Evolutionary conservation across 345 rosid genomes (phyloP).

Genomic region (Syzygium jambos): DNA sequence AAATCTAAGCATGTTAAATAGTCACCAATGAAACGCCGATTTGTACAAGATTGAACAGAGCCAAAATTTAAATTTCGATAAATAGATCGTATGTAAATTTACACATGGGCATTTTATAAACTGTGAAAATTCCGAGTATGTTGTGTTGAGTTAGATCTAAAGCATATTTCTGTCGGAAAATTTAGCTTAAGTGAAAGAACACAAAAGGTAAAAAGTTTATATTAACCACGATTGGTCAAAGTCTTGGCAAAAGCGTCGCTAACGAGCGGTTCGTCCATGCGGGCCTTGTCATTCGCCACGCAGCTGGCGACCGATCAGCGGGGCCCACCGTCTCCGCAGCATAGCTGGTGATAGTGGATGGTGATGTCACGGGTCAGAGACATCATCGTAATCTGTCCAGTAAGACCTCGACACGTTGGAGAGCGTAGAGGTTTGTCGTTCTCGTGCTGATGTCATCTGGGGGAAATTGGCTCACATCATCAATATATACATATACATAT

Average conservation of each 20-base stretch:
- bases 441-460: not conserved
- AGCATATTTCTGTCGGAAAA: too few species aligned
- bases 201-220: not conserved
- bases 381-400: not conserved
- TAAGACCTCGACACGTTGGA: not conserved
- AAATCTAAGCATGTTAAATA: not conserved
- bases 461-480: too few species aligned
- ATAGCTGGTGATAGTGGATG: not conserved
- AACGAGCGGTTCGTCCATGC: not conserved
- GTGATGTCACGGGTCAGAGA: not conserved
- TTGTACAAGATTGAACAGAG: not conserved
- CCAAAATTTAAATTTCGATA: too few species aligned
- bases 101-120: not conserved
- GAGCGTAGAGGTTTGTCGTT: not conserved
- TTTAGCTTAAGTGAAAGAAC: not conserved
- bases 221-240: not conserved
- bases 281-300: too few species aligned
- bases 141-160: not conserved
- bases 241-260: not conserved
- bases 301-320: not conserved
- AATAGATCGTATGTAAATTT: not conserved
- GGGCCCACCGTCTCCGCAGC: not conserved
- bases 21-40: not conserved
- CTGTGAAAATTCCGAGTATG: not conserved
- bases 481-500: too few species aligned